Evolutionary conservation across 2,329 filamentous ascomycete species (phyloP), one percentile per base, ranked within the genome.

Genomic region (Stenocarpella maydis): DNA sequence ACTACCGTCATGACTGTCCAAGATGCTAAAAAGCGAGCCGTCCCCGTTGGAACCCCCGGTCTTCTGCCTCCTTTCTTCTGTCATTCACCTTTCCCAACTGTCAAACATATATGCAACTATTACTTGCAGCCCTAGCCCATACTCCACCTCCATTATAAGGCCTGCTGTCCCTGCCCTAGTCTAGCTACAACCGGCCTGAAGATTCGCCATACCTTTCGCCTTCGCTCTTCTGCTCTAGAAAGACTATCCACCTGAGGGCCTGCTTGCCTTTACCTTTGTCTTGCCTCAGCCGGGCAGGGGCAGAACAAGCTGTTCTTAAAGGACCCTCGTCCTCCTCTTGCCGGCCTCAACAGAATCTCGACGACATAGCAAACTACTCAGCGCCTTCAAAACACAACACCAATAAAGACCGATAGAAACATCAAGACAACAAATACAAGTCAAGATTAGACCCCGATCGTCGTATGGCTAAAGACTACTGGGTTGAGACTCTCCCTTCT

Each of bases 381-480:
- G 14, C 41, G 26, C 45, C 45, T n/a, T 19, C 7, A 2, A 10
- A 21, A n/a, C 15, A 37, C 37, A 28, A 21, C 37, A 24, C 45
- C 12, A 21, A 39, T 12, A 31, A 14, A 52, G 15, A 50, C 24
- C 54, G 12, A 54, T 43, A 55, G 24, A 54, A 34, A 37, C 10
- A 37, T 21, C 8, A 19, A 37, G 28, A n/a, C 26, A 34, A 9
- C n/a, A 24, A 21, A 17, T 12, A 31, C 24, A 45, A n/a, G 24
- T 41, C 1, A 41, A 31, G 15, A 8, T 6, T 19, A 50, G 6
- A 31, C 37, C 31, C 15, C 39, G 17, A 34, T 21, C 24, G 3
- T 37, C 69, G 61, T 31, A 72, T 72, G 70, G 70, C 68, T 54
- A 68, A 54, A 63, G 65, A 72, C n/a, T 70, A 68, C 60, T 72